These are phyloP conservation scores for Aspergillus luchuensis DNA, from an alignment of 2,329 filamentous ascomycete species.

Conservation along the genomic window DNA sequence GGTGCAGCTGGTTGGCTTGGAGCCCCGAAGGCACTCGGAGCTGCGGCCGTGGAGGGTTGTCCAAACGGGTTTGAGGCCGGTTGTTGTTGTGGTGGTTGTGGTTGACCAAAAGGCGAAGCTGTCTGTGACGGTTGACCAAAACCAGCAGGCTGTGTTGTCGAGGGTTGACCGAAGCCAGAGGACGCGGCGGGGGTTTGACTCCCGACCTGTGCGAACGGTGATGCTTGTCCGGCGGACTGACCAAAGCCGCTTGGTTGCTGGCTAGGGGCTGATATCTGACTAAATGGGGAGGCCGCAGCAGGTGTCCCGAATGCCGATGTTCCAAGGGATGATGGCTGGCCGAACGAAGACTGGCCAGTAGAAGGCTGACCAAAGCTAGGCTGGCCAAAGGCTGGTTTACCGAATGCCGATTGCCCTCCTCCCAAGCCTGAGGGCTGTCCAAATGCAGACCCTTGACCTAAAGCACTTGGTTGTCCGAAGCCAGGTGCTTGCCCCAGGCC, in stretches of 20 bases:
- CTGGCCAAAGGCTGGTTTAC: slow-evolving; percentile 49
- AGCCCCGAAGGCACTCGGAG: slow-evolving; percentile 33
- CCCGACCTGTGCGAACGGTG: slow-evolving; percentile 39
- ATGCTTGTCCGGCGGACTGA: slow-evolving; percentile 22
- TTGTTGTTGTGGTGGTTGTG: slow-evolving; percentile 14
- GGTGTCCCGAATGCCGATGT: slow-evolving; percentile 41
- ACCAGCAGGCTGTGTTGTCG: slow-evolving; percentile 21
- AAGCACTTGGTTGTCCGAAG: slow-evolving; percentile 28
- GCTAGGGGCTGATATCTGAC: slow-evolving; percentile 37
- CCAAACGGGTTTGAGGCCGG: slow-evolving; percentile 34
- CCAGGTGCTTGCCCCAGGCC: slow-evolving; percentile 23
- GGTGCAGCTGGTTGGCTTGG: slow-evolving; percentile 36
- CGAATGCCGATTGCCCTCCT: slow-evolving; percentile 28
- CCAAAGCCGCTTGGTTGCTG: slow-evolving; percentile 33
- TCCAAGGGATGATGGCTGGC: slow-evolving; percentile 29
- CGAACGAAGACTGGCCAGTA: slow-evolving; percentile 32
- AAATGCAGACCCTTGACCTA: slow-evolving; percentile 41
- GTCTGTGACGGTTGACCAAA: slow-evolving; percentile 39
- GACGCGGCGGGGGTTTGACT: slow-evolving; percentile 35
- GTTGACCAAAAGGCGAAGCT: slow-evolving; percentile 33
- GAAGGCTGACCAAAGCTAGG: slow-evolving; percentile 42
- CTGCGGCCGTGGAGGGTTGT: slow-evolving; percentile 28
- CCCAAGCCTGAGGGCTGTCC: slow-evolving; percentile 40
- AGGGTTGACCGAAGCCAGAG: slow-evolving; percentile 32
- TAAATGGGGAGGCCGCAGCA: slow-evolving; percentile 45